A percentile compares a stretch with the other conserved stretches of the same genome.
These are phyloP conservation scores for Ganoderma lucidum DNA, from an alignment of 1,284 basidiomycete species.

Conservation along the genomic window DNA sequence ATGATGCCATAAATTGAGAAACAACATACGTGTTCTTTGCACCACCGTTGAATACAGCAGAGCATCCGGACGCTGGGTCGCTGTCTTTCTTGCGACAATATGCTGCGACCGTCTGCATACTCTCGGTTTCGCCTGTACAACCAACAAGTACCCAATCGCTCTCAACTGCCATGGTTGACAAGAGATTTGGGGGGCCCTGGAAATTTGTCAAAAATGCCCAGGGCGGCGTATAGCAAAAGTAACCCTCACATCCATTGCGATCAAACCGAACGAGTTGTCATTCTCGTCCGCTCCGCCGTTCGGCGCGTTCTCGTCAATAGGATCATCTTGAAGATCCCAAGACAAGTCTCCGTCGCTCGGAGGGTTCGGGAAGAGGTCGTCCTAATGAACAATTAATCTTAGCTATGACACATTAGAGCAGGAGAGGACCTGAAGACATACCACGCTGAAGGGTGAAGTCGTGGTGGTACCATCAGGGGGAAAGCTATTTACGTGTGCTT, in stretches of 20 bases:
- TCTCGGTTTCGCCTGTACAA: conserved; percentile 16
- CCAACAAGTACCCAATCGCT: conserved; percentile 21
- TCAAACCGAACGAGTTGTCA: not conserved
- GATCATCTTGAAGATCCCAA: not conserved
- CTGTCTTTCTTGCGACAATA: not conserved
- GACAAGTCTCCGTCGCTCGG: not conserved
- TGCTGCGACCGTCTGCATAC: conserved; percentile 4
- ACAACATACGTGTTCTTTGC: not conserved
- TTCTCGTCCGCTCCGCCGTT: not conserved
- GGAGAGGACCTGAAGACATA: not conserved
- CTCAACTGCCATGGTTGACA: conserved; percentile 14
- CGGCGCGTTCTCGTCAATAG: not conserved
- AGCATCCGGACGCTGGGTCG: not conserved
- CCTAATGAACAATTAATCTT: not conserved
- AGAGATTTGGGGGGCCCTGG: conserved; percentile 18
- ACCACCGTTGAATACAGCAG: not conserved
- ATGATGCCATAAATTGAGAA: not conserved
- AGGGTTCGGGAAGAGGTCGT: not conserved
- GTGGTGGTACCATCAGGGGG: not conserved
- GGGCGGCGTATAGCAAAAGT: not conserved
- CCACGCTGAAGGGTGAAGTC: not conserved
- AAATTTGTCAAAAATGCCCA: not conserved
- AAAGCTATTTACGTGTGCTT: not conserved
- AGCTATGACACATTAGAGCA: no score
- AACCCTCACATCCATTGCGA: not conserved